Evolutionary conservation across 805 yeast species (phyloP).

Genomic region (Yarrowia porcina): DNA sequence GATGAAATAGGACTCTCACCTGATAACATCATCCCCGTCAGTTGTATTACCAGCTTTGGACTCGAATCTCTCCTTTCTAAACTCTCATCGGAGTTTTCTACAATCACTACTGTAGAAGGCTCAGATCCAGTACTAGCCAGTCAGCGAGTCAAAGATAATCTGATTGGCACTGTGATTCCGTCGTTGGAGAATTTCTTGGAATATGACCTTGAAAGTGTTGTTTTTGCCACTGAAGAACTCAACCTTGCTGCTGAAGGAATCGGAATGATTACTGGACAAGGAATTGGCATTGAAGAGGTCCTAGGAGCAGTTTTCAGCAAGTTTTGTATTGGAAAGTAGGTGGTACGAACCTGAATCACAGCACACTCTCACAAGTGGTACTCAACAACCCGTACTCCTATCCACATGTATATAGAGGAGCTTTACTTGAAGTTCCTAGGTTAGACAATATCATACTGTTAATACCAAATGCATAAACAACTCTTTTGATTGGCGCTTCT

Average conservation of each 20-base stretch:
- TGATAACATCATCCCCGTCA: conserved; percentile 41
- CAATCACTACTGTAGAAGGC: conserved; percentile 46
- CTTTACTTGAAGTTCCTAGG: no score
- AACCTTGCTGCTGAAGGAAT: conserved; percentile 76
- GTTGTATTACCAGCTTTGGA: conserved; percentile 62
- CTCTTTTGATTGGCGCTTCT: no score
- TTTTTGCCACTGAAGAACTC: conserved; percentile 74
- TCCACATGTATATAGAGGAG: not conserved
- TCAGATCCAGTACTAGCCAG: conserved; percentile 67
- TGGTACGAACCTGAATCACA: no score
- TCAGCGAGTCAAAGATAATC: conserved; percentile 67
- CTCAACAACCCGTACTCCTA: no score
- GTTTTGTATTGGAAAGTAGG: conserved; percentile 93
- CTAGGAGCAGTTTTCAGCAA: conserved; percentile 86
- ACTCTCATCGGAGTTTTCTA: conserved; percentile 42
- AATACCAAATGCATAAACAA: no score
- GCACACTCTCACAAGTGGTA: no score
- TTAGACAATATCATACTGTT: not conserved
- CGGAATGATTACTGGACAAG: conserved; percentile 87
- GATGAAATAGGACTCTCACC: conserved; percentile 21
- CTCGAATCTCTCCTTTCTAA: conserved; percentile 50
- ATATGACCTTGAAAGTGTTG: conserved; percentile 55
- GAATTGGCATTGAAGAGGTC: conserved; percentile 85
- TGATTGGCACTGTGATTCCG: conserved; percentile 68
- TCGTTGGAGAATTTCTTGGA: conserved; percentile 65